Percentiles rank a stretch among this genome's conserved stretches.
These are phyloP conservation scores for Solanum hybrid DNA, from an alignment of 305 asterid genomes.

Conservation along the genomic window DNA sequence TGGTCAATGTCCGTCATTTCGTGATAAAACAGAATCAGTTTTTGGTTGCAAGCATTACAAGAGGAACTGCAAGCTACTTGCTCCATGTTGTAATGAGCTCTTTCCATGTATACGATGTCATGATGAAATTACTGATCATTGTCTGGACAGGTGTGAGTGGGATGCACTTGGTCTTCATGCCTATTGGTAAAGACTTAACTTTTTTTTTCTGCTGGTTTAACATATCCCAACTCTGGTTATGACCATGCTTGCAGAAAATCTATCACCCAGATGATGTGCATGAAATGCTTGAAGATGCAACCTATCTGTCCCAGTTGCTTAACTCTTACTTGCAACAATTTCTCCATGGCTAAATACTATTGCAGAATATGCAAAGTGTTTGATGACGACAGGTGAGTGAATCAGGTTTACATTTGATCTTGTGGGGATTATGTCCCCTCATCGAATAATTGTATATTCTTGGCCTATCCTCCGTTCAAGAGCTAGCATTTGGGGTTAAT, in stretches of 20 bases:
- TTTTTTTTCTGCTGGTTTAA: neutral
- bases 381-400: slow-evolving; percentile 69
- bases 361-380: slow-evolving; percentile 76
- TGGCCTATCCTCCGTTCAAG: neutral
- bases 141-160: slow-evolving; percentile 54
- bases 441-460: neutral
- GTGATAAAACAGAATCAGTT: slow-evolving; percentile 30
- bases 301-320: slow-evolving; percentile 51
- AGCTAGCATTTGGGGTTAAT: neutral
- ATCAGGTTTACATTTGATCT: neutral
- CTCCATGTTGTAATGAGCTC: slow-evolving; percentile 74
- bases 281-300: slow-evolving; percentile 71
- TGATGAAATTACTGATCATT: slow-evolving; percentile 66
- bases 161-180: neutral
- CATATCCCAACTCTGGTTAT: slow-evolving; percentile 16
- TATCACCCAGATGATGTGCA: slow-evolving; percentile 74
- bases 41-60: slow-evolving; percentile 81
- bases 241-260: slow-evolving; percentile 48
- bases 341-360: slow-evolving; percentile 74
- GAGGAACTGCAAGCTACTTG: slow-evolving; percentile 73
- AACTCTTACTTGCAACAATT: slow-evolving; percentile 46
- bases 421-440: neutral
- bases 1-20: slow-evolving; percentile 59
- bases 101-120: slow-evolving; percentile 86
- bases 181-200: neutral